Evolutionary conservation across 495 filamentous ascomycete genomes (phyloP).

Genomic region (Penicillium samsonianum): DNA sequence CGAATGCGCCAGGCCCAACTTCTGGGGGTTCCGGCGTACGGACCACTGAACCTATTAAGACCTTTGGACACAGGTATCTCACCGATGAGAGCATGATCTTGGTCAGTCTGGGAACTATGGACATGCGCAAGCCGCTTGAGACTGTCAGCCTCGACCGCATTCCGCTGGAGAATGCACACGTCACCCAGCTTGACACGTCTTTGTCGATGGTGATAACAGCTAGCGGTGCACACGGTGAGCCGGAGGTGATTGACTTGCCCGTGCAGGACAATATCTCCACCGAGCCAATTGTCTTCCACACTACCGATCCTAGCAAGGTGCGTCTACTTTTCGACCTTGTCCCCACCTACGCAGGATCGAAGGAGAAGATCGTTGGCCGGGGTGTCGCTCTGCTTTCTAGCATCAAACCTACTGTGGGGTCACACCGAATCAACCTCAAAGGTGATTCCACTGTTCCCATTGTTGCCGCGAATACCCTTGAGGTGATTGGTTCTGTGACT

Average conservation of each 20-base stretch:
- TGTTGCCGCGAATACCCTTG: constrained; percentile 73
- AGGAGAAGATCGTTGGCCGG: constrained; percentile 85
- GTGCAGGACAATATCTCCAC: constrained; percentile 92
- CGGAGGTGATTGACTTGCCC: constrained; percentile 86
- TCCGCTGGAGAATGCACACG: constrained; percentile 81
- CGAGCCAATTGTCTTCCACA: constrained; percentile 86
- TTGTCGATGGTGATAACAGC: constrained; percentile 92
- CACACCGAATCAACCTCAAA: constrained; percentile 80
- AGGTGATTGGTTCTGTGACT: constrained; percentile 90
- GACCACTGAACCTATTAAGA: constrained; percentile 75
- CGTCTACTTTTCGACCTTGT: constrained; percentile 93
- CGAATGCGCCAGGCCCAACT: constrained; percentile 43
- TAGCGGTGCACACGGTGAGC: constrained; percentile 79
- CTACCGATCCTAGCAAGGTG: constrained; percentile 74
- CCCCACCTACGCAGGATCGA: constrained; percentile 92
- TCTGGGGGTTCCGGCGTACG: constrained; percentile 40
- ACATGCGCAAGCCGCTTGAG: constrained; percentile 75
- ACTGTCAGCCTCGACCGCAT: constrained; percentile 89
- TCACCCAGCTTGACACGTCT: constrained; percentile 90
- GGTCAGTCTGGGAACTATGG: constrained; percentile 92
- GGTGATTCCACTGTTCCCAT: constrained; percentile 94
- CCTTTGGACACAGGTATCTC: constrained; percentile 94
- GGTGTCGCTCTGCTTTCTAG: constrained; percentile 87
- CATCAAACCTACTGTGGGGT: constrained; percentile 77
- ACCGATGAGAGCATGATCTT: constrained; percentile 85